phyloP scores from a whole-genome alignment of 805 yeast genomes.

The Metschnikowia kunwiensis region DNA sequence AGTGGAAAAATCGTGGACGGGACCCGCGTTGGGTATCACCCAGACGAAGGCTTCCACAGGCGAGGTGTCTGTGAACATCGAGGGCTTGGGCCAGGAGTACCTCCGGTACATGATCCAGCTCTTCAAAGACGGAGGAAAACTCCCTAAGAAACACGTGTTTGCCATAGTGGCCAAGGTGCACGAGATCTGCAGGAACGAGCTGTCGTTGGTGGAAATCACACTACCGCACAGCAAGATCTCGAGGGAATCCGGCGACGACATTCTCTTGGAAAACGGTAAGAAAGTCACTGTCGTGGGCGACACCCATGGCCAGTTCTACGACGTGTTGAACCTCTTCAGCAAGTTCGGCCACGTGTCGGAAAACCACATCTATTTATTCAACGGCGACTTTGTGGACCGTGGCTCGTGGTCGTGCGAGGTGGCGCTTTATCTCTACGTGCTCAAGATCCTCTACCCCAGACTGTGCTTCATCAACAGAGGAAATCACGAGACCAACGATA shows the following conservation, averaged over 20 bases:
- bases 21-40: constrained; percentile 50
- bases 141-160: constrained; percentile 81
- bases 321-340: constrained; percentile 75
- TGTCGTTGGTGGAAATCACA: constrained; percentile 70
- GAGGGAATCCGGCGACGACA: constrained; percentile 20
- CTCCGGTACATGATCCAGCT: constrained; percentile 60
- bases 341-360: constrained; percentile 67
- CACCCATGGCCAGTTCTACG: constrained; percentile 96
- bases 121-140: constrained; percentile 69
- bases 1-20: constrained; percentile 56
- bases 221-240: constrained; percentile 32
- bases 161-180: constrained; percentile 75
- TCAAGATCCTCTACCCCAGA: constrained; percentile 73
- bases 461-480: constrained; percentile 82
- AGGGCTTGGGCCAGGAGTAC: constrained; percentile 49
- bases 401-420: constrained; percentile 99
- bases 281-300: constrained; percentile 90
- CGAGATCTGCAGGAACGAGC: constrained; percentile 60
- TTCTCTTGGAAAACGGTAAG: constrained; percentile 29
- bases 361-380: constrained; percentile 76
- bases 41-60: constrained; percentile 18
- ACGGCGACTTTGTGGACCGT: constrained; percentile 97
- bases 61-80: constrained; percentile 30
- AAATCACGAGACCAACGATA: constrained; percentile 93
- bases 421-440: constrained; percentile 71